Evolutionary conservation across 768 basidiomycete genomes (phyloP).

Genomic region (Gymnopilus junonius): DNA sequence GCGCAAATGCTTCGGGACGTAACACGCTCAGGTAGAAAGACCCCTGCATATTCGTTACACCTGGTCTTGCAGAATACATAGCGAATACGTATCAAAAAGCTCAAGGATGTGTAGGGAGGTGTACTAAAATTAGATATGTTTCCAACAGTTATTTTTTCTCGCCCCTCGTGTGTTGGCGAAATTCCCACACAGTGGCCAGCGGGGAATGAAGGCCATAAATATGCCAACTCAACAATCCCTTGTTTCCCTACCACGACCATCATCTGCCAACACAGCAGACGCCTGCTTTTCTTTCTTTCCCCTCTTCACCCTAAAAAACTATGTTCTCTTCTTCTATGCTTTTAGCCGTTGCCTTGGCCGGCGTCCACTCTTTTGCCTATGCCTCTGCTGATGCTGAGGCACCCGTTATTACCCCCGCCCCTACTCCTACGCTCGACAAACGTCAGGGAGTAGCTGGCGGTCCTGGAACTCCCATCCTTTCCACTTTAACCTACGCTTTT

Average conservation of each 20-base stretch:
- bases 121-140: background rate
- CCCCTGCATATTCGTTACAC: background rate
- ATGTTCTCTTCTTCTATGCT: conserved; percentile 15
- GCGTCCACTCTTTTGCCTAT: conserved; percentile 19
- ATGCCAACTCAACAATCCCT: conserved; percentile 1
- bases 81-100: background rate
- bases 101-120: background rate
- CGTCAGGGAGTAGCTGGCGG: conserved; percentile 19
- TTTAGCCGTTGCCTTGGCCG: conserved; percentile 14
- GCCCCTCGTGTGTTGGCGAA: background rate
- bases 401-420: conserved; percentile 18
- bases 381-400: conserved; percentile 12
- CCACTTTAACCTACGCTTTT: conserved; percentile 19
- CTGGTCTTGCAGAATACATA: background rate
- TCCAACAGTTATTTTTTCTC: background rate
- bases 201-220: conserved; percentile 1
- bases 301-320: conserved; percentile 4
- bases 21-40: background rate
- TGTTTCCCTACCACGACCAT: conserved; percentile 3
- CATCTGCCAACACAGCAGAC: conserved; percentile 1
- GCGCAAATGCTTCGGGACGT: background rate
- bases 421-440: conserved; percentile 13
- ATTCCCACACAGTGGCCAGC: conserved; percentile 1
- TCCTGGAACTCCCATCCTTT: conserved; percentile 22
- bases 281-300: background rate